These are phyloP conservation scores for Zancudomyces culisetae DNA, from an alignment of 371 early-diverging fungal genomes.

Conservation along the genomic window DNA sequence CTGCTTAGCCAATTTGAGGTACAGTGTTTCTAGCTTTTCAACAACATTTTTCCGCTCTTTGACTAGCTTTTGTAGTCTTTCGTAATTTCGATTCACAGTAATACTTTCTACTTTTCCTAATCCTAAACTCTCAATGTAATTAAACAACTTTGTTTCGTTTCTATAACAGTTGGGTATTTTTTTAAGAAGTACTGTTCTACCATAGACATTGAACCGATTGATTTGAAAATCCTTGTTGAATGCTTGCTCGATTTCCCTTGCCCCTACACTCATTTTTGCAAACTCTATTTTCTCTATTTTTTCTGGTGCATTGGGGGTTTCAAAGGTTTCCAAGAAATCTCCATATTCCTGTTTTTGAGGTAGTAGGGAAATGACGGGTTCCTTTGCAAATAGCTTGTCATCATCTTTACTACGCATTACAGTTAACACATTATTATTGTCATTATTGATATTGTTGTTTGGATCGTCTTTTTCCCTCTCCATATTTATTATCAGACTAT, in stretches of 20 bases:
- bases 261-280: no score
- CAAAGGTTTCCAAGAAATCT: no score
- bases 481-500: no score
- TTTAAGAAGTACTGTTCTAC: conserved; percentile 1
- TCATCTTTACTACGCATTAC: neutral
- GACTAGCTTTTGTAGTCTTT: neutral
- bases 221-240: neutral
- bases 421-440: neutral
- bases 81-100: conserved; percentile 3
- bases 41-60: neutral
- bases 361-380: neutral
- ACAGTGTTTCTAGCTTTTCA: neutral
- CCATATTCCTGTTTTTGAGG: neutral
- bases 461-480: neutral
- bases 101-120: conserved; percentile 3
- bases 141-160: neutral
- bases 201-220: neutral
- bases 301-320: no score
- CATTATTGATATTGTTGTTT: neutral
- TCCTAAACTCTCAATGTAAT: neutral
- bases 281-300: no score
- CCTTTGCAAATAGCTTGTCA: neutral
- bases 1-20: neutral
- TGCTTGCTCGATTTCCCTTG: no score
- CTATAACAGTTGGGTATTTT: conserved; percentile 1